Percentiles rank a stretch among this genome's conserved stretches.
phyloP scores from a whole-genome alignment of 805 yeast genomes.

The Kuraishia hungarica region DNA sequence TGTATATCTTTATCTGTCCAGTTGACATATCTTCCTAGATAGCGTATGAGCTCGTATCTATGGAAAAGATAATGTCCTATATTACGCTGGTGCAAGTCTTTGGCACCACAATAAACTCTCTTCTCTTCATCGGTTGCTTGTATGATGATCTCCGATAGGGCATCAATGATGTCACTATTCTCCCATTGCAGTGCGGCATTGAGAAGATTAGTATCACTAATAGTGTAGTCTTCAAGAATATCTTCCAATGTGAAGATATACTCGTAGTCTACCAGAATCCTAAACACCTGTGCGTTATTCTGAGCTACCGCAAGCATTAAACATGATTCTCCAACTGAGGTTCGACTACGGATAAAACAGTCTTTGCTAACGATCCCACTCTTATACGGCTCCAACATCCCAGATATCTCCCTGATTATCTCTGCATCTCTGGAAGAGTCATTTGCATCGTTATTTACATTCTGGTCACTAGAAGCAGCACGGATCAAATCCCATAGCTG shows the following conservation, averaged over 20 bases:
- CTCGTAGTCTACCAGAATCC: constrained; percentile 34
- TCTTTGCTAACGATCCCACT: constrained; percentile 9
- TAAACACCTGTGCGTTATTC: constrained; percentile 35
- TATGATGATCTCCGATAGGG: constrained; percentile 35
- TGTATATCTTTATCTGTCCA: constrained; percentile 63
- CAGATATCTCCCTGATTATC: constrained; percentile 7
- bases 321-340: constrained; percentile 62
- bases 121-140: constrained; percentile 36
- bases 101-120: constrained; percentile 33
- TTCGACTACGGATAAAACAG: constrained; percentile 26
- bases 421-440: constrained; percentile 11
- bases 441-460: constrained; percentile 10
- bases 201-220: constrained; percentile 47
- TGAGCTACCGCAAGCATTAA: constrained; percentile 53
- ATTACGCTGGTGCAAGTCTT: constrained; percentile 48
- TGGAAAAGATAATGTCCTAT: constrained; percentile 71
- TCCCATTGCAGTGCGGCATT: constrained; percentile 54
- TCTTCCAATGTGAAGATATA: constrained; percentile 56
- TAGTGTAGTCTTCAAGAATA: constrained; percentile 52
- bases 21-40: constrained; percentile 50
- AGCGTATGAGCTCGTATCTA: constrained; percentile 37
- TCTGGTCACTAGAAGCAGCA: constrained; percentile 14
- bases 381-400: constrained; percentile 8
- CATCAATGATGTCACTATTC: constrained; percentile 34
- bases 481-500: constrained; percentile 46